These are phyloP conservation scores for Nicotiana knightiana DNA, from an alignment of 257 asterid genomes.

Conservation along the genomic window DNA sequence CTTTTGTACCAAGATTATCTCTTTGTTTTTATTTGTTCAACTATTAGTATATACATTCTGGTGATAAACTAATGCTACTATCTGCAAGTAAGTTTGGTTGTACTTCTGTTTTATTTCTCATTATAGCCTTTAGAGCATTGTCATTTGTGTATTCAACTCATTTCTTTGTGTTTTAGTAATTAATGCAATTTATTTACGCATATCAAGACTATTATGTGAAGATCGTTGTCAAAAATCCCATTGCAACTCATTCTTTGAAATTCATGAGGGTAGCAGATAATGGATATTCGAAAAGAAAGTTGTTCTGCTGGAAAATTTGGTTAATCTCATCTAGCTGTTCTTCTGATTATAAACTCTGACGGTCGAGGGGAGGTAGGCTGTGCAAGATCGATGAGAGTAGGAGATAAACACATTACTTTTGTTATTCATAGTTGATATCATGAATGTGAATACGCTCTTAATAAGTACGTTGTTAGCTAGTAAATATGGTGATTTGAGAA, in stretches of 20 bases:
- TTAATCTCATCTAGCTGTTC: background rate
- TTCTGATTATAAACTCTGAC: background rate
- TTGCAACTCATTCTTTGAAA: background rate
- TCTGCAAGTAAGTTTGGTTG: background rate
- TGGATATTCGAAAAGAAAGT: background rate
- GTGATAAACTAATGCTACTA: background rate
- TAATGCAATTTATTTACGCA: background rate
- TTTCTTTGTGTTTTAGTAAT: background rate
- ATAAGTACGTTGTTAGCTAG: too few species aligned
- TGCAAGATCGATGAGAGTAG: background rate
- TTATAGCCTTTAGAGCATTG: background rate
- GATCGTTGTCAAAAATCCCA: background rate
- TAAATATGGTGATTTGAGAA: background rate
- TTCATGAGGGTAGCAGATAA: background rate
- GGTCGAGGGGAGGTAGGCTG: background rate
- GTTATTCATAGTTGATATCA: background rate
- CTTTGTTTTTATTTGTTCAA: background rate
- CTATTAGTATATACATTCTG: background rate
- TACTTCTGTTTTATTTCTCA: background rate
- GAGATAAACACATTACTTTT: background rate
- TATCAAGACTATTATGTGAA: background rate
- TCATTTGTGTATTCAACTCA: background rate
- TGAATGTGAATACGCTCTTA: background rate
- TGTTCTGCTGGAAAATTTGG: background rate
- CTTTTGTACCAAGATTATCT: background rate